These are phyloP conservation scores for Luffa aegyptiaca DNA, from an alignment of 306 rosid genomes.

Conservation along the genomic window DNA sequence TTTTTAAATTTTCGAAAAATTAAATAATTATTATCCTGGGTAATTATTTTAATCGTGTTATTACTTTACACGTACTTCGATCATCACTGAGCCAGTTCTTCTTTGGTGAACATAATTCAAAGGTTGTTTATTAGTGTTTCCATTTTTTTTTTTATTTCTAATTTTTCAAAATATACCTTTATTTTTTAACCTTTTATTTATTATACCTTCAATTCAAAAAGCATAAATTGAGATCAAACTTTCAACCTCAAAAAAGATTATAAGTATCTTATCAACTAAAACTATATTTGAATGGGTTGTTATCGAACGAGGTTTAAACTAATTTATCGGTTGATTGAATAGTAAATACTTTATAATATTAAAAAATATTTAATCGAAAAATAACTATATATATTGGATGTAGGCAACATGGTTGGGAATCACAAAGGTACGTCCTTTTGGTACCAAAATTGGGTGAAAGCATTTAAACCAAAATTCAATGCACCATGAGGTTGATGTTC, in stretches of 20 bases:
- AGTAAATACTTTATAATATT: too few species aligned
- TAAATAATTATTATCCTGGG: not conserved
- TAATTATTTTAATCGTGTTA: not conserved
- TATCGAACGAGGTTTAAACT: too few species aligned
- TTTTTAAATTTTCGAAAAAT: not conserved
- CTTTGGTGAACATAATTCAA: not conserved
- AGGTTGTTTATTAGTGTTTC: not conserved
- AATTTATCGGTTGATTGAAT: too few species aligned
- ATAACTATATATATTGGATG: not conserved
- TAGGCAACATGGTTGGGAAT: not conserved
- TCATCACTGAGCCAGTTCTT: not conserved
- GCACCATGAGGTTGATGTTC: not conserved
- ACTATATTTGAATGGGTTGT: too few species aligned
- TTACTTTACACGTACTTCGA: not conserved
- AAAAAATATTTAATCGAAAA: not conserved
- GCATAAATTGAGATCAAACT: too few species aligned
- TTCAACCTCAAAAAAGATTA: too few species aligned
- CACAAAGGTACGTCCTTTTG: not conserved
- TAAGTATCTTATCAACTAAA: too few species aligned
- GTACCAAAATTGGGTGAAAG: conserved; percentile 6
- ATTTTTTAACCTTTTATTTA: too few species aligned
- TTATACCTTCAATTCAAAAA: too few species aligned
- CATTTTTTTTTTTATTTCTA: not conserved
- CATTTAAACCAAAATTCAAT: conserved; percentile 5
- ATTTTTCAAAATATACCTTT: too few species aligned